phyloP scores from a whole-genome alignment of 2,329 filamentous ascomycete genomes.

The Aschersonia sp. region DNA sequence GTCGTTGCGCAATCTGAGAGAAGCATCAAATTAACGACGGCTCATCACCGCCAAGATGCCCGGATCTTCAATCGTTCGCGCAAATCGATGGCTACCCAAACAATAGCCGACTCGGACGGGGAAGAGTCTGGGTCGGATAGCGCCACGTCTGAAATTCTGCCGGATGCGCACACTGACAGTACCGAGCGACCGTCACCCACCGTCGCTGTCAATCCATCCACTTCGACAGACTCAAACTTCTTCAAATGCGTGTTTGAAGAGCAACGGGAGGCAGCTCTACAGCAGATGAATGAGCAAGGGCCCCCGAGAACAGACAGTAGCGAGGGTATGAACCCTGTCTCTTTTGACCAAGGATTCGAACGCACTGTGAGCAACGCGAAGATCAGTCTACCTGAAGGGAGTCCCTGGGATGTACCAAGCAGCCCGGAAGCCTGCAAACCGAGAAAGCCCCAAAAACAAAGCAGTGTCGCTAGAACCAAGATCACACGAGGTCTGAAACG shows the following conservation, averaged over 20 bases:
- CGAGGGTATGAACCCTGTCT: slow-evolving; percentile 1
- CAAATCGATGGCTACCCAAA: slow-evolving; percentile 8
- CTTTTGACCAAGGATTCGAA: slow-evolving; percentile 5
- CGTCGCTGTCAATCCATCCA: slow-evolving; percentile 12
- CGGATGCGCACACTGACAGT: not conserved
- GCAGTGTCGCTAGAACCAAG: slow-evolving; percentile 4
- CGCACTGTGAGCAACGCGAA: not conserved
- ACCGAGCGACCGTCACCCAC: slow-evolving; percentile 1
- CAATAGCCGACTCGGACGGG: slow-evolving; percentile 26
- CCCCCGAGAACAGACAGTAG: not conserved
- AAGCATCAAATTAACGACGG: too few species aligned
- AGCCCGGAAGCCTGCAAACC: slow-evolving; percentile 17
- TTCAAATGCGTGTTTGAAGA: slow-evolving; percentile 27
- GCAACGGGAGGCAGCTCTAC: slow-evolving; percentile 20
- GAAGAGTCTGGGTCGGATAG: slow-evolving; percentile 8
- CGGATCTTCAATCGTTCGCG: not conserved
- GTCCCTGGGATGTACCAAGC: slow-evolving; percentile 30
- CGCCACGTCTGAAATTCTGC: not conserved
- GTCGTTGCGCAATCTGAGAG: not conserved
- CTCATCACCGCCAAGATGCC: not conserved
- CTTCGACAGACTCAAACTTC: slow-evolving; percentile 32
- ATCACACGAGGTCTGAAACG: slow-evolving; percentile 7
- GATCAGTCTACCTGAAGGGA: slow-evolving; percentile 8
- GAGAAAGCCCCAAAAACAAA: slow-evolving; percentile 1
- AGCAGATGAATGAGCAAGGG: slow-evolving; percentile 2